Evolutionary conservation across 768 basidiomycete species (phyloP).

Genomic region (Pulveroboletus frians): DNA sequence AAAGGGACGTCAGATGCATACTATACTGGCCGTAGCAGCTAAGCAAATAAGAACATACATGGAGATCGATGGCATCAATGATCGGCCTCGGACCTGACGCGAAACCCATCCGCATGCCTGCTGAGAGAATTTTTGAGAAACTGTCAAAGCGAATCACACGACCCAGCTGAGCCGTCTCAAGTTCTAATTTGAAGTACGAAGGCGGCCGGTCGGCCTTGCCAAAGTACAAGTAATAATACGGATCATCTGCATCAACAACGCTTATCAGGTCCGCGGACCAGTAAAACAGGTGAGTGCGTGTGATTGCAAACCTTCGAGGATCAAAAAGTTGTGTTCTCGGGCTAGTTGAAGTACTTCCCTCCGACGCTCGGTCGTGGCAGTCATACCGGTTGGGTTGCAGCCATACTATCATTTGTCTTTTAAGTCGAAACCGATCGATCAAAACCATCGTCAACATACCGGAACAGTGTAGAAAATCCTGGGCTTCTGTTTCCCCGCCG

Average conservation of each 20-base stretch:
- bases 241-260: constrained; percentile 53
- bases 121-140: constrained; percentile 76
- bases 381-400: constrained; percentile 83
- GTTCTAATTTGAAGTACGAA: constrained; percentile 81
- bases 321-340: constrained; percentile 68
- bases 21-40: constrained; percentile 10
- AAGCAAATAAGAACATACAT: constrained; percentile 41
- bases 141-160: constrained; percentile 87
- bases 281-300: neutral
- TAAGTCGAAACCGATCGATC: constrained; percentile 2
- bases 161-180: constrained; percentile 59
- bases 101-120: constrained; percentile 79
- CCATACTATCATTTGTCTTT: constrained; percentile 50
- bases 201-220: constrained; percentile 57
- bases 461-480: constrained; percentile 80
- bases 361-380: constrained; percentile 63
- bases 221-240: constrained; percentile 76
- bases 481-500: constrained; percentile 61
- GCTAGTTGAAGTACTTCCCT: constrained; percentile 69
- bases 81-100: constrained; percentile 68
- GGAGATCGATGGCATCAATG: constrained; percentile 62
- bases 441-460: constrained; percentile 34
- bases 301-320: constrained; percentile 65
- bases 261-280: neutral
- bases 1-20: constrained; percentile 12